A percentile compares a stretch with the other conserved stretches of the same genome.
These are phyloP conservation scores for Neoscytalidium dimidiatum DNA, from an alignment of 2,329 filamentous ascomycete species.

Conservation along the genomic window DNA sequence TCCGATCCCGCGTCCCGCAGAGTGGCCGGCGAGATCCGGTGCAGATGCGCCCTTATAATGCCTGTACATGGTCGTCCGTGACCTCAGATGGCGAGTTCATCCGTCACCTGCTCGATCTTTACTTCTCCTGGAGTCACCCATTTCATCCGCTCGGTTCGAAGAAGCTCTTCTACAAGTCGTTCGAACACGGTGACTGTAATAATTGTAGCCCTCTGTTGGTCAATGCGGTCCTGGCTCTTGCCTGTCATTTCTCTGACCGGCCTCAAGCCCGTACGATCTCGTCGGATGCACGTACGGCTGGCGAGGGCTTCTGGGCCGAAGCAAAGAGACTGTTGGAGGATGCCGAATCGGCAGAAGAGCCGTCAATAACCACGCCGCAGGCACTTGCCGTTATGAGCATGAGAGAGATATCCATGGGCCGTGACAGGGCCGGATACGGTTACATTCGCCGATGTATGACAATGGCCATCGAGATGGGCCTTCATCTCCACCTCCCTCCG, in stretches of 20 bases:
- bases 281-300: conserved; percentile 64
- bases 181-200: conserved; percentile 59
- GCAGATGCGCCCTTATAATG: conserved; percentile 21
- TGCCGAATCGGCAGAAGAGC: not conserved
- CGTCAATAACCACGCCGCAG: conserved; percentile 64
- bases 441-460: conserved; percentile 72
- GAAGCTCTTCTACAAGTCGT: conserved; percentile 69
- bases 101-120: conserved; percentile 64
- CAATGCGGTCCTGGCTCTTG: conserved; percentile 66
- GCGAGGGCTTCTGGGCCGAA: conserved; percentile 75
- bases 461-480: conserved; percentile 70
- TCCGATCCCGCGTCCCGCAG: conserved; percentile 35
- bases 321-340: conserved; percentile 61
- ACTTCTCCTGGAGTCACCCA: conserved; percentile 73
- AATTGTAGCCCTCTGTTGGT: conserved; percentile 70
- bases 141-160: conserved; percentile 73
- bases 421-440: conserved; percentile 72
- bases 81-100: conserved; percentile 61
- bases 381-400: conserved; percentile 76
- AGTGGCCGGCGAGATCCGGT: conserved; percentile 19
- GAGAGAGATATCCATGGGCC: conserved; percentile 64
- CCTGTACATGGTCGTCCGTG: conserved; percentile 60
- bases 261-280: conserved; percentile 64
- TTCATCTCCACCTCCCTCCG: conserved; percentile 54
- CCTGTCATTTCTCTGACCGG: conserved; percentile 69